A percentile compares a stretch with the other conserved stretches of the same genome.
Evolutionary conservation across 805 yeast genomes (phyloP).

Genomic region (Hanseniaspora guilliermondii): DNA sequence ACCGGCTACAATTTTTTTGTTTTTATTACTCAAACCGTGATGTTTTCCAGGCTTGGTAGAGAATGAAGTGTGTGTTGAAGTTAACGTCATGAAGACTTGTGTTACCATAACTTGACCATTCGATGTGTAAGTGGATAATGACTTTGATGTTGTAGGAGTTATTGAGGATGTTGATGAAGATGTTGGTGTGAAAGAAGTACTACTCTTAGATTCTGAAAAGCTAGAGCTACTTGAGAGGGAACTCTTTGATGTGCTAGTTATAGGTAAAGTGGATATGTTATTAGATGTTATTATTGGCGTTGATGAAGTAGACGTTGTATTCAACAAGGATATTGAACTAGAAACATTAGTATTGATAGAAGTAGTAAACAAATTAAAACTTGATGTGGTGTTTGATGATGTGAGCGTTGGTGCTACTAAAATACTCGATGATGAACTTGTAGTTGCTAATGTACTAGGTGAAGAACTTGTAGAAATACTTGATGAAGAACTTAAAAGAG

Average conservation of each 20-base stretch:
- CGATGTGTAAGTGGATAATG: conserved; percentile 21
- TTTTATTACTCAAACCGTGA: conserved; percentile 36
- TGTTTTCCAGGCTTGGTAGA: conserved; percentile 20
- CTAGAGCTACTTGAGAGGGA: not conserved
- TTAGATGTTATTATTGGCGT: conserved; percentile 9
- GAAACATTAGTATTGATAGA: conserved; percentile 17
- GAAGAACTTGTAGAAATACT: not conserved
- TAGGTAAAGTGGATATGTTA: conserved; percentile 16
- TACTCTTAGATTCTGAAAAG: not conserved
- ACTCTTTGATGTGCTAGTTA: conserved; percentile 1
- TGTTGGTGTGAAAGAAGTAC: not conserved
- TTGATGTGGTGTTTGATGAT: conserved; percentile 16
- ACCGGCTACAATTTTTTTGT: conserved; percentile 49
- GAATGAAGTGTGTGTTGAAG: conserved; percentile 22
- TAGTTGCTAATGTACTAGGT: conserved; percentile 11
- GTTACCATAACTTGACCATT: conserved; percentile 28
- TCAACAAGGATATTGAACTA: conserved; percentile 15
- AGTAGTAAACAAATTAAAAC: conserved; percentile 14
- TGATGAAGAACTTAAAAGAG: not conserved
- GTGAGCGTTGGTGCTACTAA: conserved; percentile 16
- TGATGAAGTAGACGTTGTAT: conserved; percentile 14
- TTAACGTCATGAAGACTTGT: conserved; percentile 25
- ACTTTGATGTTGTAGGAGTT: not conserved
- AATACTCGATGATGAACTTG: conserved; percentile 17
- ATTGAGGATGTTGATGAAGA: not conserved